Evolutionary conservation across 2,329 filamentous ascomycete species (phyloP).

Genomic region (Verticillium tricorpus): DNA sequence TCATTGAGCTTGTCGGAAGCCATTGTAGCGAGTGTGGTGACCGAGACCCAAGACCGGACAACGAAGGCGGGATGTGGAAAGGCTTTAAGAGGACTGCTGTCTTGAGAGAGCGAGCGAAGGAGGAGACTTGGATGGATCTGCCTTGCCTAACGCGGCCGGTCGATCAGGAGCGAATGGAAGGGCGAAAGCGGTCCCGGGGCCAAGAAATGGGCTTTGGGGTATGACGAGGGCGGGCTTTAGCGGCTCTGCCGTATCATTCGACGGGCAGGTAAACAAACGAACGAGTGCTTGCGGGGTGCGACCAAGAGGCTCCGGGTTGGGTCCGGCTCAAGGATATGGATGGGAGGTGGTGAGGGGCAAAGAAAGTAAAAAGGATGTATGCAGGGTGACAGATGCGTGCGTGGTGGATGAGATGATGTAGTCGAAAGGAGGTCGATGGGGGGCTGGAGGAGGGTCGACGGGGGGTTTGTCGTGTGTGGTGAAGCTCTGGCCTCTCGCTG

Average conservation of each 20-base stretch:
- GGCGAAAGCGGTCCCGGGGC: not conserved
- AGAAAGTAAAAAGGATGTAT: not conserved
- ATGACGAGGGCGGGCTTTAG: not conserved
- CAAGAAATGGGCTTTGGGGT: not conserved
- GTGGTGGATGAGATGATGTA: not conserved
- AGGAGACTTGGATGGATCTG: conserved; percentile 5
- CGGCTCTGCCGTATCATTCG: not conserved
- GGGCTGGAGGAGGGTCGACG: not conserved
- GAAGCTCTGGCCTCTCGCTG: not conserved
- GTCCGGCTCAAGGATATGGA: not conserved
- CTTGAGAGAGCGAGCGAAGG: conserved; percentile 1
- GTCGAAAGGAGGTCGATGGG: not conserved
- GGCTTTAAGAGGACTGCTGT: not conserved
- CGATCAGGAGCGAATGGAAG: conserved; percentile 4
- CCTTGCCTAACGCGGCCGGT: conserved; percentile 4
- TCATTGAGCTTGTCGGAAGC: conserved; percentile 11
- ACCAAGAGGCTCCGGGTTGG: not conserved
- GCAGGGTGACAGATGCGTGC: not conserved
- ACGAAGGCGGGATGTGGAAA: conserved; percentile 9
- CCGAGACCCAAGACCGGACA: not conserved
- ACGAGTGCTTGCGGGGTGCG: not conserved
- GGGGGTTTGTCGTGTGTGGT: not conserved
- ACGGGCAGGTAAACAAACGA: not conserved
- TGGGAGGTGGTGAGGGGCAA: not conserved
- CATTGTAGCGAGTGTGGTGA: conserved; percentile 9